Percentiles rank a stretch among this genome's conserved stretches.
Conservation (phyloP, 2,329 filamentous ascomycete genomes). For the Colletotrichum karsti region DNA sequence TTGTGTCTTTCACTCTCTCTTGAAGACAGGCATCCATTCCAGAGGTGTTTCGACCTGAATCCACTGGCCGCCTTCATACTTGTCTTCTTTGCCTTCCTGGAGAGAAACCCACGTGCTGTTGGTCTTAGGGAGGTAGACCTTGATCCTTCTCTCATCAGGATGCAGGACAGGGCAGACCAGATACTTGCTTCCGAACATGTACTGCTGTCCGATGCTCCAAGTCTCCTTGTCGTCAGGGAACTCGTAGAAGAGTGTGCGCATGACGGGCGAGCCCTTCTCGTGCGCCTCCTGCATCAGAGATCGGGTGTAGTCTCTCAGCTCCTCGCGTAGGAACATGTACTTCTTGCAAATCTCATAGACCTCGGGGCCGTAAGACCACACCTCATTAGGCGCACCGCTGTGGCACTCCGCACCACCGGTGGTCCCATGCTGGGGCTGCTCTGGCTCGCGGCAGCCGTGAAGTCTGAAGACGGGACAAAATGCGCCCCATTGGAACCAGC, state of each 20-base stretch:
- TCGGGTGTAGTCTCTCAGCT: slow-evolving; percentile 65
- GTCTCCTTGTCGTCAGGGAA: slow-evolving; percentile 62
- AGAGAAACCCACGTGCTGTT: slow-evolving; percentile 20
- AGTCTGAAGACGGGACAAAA: slow-evolving; percentile 75
- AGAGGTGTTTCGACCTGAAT: slow-evolving; percentile 26
- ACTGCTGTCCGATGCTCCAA: slow-evolving; percentile 69
- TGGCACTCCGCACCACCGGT: slow-evolving; percentile 39
- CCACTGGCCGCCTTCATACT: slow-evolving; percentile 20
- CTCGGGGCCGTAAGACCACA: slow-evolving; percentile 72
- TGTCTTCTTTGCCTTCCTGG: slow-evolving; percentile 2
- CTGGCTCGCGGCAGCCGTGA: slow-evolving; percentile 72
- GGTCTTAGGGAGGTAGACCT: slow-evolving; percentile 59
- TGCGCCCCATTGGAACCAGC: slow-evolving; percentile 76
- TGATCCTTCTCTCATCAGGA: slow-evolving; percentile 51
- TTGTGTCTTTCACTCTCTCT: neutral
- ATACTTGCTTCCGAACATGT: slow-evolving; percentile 70
- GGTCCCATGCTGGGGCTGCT: slow-evolving; percentile 36
- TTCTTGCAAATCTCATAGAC: slow-evolving; percentile 67
- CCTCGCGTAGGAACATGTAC: slow-evolving; percentile 67
- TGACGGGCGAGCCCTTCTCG: slow-evolving; percentile 66
- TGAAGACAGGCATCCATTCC: slow-evolving; percentile 31
- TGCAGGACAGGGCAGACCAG: slow-evolving; percentile 64
- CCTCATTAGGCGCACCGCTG: slow-evolving; percentile 67
- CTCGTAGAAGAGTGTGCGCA: slow-evolving; percentile 70
- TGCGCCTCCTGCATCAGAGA: slow-evolving; percentile 67